These are phyloP conservation scores for Choiromyces venosus DNA, from an alignment of 495 filamentous ascomycete genomes.

Conservation along the genomic window DNA sequence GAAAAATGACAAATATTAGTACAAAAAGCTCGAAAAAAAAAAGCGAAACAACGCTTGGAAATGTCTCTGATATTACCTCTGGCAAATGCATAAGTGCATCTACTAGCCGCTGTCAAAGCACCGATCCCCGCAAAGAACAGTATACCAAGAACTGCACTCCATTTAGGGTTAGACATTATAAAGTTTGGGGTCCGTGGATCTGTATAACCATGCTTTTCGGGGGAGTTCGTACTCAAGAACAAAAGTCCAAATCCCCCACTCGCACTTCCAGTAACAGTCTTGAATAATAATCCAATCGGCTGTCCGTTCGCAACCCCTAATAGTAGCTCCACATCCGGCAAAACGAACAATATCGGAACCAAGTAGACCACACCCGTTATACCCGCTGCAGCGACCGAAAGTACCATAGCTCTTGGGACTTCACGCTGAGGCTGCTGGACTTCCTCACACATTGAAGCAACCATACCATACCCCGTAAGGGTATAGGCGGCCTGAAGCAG, in stretches of 20 bases:
- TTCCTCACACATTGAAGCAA: conserved; percentile 55
- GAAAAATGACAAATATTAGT: neutral
- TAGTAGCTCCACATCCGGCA: conserved; percentile 52
- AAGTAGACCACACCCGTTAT: conserved; percentile 57
- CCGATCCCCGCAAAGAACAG: conserved; percentile 57
- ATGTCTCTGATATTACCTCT: conserved; percentile 37
- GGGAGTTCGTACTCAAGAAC: conserved; percentile 51
- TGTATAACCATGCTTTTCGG: neutral
- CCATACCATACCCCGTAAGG: conserved; percentile 58
- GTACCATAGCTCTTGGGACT: conserved; percentile 56
- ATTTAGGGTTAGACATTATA: neutral
- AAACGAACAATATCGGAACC: conserved; percentile 59
- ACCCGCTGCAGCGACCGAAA: conserved; percentile 56
- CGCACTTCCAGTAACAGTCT: conserved; percentile 54
- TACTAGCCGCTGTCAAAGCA: conserved; percentile 54
- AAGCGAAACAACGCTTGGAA: neutral
- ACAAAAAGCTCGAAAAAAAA: conserved; percentile 10
- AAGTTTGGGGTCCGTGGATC: neutral
- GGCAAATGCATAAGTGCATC: conserved; percentile 60
- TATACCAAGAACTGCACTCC: conserved; percentile 55
- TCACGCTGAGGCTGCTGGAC: conserved; percentile 54
- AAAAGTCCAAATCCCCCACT: conserved; percentile 66
- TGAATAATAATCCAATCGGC: conserved; percentile 54
- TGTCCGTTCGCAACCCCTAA: conserved; percentile 54
- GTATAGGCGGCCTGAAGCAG: conserved; percentile 54